Conservation (phyloP, 2,329 filamentous ascomycete genomes). For the Leptographium lundbergii region DNA sequence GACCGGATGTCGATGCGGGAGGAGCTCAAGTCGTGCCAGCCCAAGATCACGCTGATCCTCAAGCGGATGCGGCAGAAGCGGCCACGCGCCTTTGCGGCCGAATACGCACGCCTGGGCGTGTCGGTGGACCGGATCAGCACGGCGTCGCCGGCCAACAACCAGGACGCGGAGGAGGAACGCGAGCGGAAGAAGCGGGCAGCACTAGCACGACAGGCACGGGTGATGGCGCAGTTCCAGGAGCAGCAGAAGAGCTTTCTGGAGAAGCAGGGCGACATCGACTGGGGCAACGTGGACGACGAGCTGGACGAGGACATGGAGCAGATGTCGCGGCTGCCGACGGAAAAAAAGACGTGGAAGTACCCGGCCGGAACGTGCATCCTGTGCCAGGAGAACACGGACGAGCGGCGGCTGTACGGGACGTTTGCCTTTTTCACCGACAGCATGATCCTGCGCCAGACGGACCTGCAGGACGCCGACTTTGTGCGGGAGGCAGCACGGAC, state of each 20-base stretch:
- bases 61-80: constrained; percentile 75
- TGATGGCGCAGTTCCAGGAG: constrained; percentile 97
- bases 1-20: constrained; percentile 52
- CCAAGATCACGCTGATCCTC: constrained; percentile 74
- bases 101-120: constrained; percentile 51
- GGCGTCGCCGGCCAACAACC: constrained; percentile 60
- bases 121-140: constrained; percentile 70
- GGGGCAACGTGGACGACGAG: constrained; percentile 75
- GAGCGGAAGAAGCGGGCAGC: constrained; percentile 86
- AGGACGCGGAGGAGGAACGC: constrained; percentile 49
- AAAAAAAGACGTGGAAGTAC: constrained; percentile 72
- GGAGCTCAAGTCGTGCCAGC: constrained; percentile 68
- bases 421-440: constrained; percentile 86
- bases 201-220: constrained; percentile 74
- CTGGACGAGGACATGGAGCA: constrained; percentile 40
- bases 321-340: constrained; percentile 35
- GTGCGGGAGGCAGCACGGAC: constrained; percentile 71
- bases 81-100: constrained; percentile 57
- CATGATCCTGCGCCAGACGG: constrained; percentile 73
- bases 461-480: constrained; percentile 69
- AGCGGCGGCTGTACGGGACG: constrained; percentile 78
- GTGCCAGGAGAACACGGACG: constrained; percentile 91
- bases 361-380: constrained; percentile 88
- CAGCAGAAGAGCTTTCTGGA: constrained; percentile 93
- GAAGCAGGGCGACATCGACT: constrained; percentile 76